A percentile compares a stretch with the other conserved stretches of the same genome.
These are phyloP conservation scores for Fusarium metavorans DNA, from an alignment of 2,329 filamentous ascomycete species.

Conservation along the genomic window DNA sequence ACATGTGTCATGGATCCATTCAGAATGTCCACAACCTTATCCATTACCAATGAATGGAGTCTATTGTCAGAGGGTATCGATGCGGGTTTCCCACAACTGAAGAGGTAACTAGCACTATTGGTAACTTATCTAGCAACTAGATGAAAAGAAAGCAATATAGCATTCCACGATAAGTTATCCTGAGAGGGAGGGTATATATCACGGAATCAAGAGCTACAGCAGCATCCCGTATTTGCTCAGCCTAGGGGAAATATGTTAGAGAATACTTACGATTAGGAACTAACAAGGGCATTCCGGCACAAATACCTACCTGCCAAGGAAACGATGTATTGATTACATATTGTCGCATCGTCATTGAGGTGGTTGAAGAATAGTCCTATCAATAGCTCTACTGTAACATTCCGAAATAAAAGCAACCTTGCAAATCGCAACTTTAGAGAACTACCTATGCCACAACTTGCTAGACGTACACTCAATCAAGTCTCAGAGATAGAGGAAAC, in stretches of 20 bases:
- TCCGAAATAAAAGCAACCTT: not conserved
- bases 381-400: not conserved
- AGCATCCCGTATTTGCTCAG: not conserved
- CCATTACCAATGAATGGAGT: not conserved
- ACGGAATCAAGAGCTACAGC: not conserved
- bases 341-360: not conserved
- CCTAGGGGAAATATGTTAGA: not conserved
- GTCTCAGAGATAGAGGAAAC: not conserved
- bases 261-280: not conserved
- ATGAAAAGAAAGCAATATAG: not conserved
- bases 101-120: not conserved
- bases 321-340: not conserved
- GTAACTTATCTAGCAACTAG: not conserved
- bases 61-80: not conserved
- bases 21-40: not conserved
- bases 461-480: not conserved
- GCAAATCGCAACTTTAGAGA: not conserved
- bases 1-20: not conserved
- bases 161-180: not conserved
- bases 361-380: not conserved
- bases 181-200: too few species aligned
- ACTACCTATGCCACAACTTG: not conserved
- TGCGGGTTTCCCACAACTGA: not conserved
- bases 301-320: not conserved
- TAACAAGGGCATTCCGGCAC: not conserved